Base-by-base conservation (phyloP, 768 basidiomycete species). In the Calocera cornea region DNA sequence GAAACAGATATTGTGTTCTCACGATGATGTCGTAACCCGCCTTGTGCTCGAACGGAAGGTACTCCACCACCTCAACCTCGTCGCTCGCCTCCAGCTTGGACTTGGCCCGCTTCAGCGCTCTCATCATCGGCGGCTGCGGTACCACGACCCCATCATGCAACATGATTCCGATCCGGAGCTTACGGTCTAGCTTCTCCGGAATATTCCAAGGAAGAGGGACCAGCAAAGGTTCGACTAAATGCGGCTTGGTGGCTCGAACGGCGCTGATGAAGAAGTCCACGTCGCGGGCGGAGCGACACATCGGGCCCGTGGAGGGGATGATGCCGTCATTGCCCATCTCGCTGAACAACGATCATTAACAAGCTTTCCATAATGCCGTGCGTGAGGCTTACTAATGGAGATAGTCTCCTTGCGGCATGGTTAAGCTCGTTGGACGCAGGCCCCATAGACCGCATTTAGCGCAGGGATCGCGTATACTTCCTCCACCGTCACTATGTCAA, bases 161-260 rank as follows among this genome's bases (percentile, higher is more conserved):
- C 64, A 65, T 65, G 31, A 65, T 65, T 8, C 64, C 64, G n/a
- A 65, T 24, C 10, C 64, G 34, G 36, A 65, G 34, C 64, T 65
- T 65, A 11, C 36, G 29, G 2, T 36, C 64, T 24, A 36, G 36
- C 29, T 27, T 27, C 8, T 65, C 40, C 3, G 64, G 64, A 38
- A 38, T n/a, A 11, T 11, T 24, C 64, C 64, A 65, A 11, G 64
- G 64, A 12, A 65, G n/a, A 27, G 64, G 64, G 34, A 38, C 38
- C 17, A 65, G 64, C 8, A 41, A 11, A 24, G 40, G 36, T 17
- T 65, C 64, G 14, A 27, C 36, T 3, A 65, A 34, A 31, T 24
- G 24, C 24, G 64, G 64, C 64, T 65, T 31, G 11, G 64, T 38
- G 36, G 31, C 5, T n/a, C 34, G 34, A 3, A 65, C 40, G 16